Evolutionary conservation across 2,329 filamentous ascomycete genomes (phyloP).

Genomic region (Acrocalymma vagum): DNA sequence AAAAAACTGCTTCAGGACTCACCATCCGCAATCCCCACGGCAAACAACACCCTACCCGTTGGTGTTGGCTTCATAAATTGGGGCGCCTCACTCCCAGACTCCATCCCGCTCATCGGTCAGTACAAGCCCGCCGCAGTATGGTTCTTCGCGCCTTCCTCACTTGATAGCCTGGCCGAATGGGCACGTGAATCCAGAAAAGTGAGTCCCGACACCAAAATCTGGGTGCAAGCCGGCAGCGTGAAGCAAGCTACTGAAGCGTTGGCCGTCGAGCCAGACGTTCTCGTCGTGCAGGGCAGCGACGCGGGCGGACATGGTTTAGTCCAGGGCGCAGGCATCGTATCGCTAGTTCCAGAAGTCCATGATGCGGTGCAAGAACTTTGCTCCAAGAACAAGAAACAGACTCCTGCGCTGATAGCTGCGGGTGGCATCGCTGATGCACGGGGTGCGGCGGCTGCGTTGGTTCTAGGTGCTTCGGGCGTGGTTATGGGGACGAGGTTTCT

Average conservation of each 20-base stretch:
- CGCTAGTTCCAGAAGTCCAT: conserved; percentile 66
- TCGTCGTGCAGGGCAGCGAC: conserved; percentile 71
- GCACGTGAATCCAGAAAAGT: conserved; percentile 36
- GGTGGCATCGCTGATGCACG: conserved; percentile 68
- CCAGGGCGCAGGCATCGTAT: conserved; percentile 62
- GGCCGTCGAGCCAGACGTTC: conserved; percentile 61
- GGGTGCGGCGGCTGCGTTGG: conserved; percentile 64
- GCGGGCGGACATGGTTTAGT: conserved; percentile 71
- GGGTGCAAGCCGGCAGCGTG: conserved; percentile 70
- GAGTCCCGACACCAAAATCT: conserved; percentile 56
- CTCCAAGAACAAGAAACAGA: conserved; percentile 4
- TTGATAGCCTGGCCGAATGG: conserved; percentile 45
- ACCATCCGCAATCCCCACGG: conserved; percentile 11
- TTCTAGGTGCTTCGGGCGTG: conserved; percentile 61
- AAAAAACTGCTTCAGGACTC: conserved; percentile 29
- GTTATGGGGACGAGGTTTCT: conserved; percentile 73
- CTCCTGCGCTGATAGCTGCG: conserved; percentile 60
- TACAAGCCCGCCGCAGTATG: conserved; percentile 69
- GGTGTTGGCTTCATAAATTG: conserved; percentile 71
- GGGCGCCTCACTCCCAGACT: conserved; percentile 53
- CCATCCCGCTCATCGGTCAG: conserved; percentile 60
- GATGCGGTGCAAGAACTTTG: conserved; percentile 52
- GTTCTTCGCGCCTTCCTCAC: conserved; percentile 65
- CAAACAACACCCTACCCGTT: conserved; percentile 54
- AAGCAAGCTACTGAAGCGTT: conserved; percentile 61